Percentiles rank a stretch among this genome's conserved stretches.
Conservation (phyloP, 306 rosid genomes). For the Trifolium dubium region DNA sequence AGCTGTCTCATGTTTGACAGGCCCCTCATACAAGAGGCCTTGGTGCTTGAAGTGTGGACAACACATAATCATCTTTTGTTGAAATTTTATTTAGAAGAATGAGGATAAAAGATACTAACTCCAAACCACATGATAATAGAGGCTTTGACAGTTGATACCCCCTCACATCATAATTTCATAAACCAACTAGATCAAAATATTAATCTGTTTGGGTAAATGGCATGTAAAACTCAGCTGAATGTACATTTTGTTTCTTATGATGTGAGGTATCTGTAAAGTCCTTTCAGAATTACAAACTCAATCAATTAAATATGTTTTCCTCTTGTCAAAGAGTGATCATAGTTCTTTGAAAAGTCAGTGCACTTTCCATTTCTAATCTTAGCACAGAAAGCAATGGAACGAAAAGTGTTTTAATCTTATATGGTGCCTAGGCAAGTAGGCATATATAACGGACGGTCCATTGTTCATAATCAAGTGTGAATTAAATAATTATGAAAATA, state of each 20-base stretch:
- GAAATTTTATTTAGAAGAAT: conserved; percentile 14
- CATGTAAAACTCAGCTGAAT: conserved; percentile 10
- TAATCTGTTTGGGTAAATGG: conserved; percentile 23
- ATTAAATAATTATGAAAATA: conserved; percentile 37
- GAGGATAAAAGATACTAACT: neutral
- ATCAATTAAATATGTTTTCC: conserved; percentile 20
- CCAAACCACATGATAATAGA: conserved; percentile 9
- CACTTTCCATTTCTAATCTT: conserved; percentile 26
- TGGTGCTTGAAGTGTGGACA: conserved; percentile 9
- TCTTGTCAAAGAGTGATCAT: conserved; percentile 3
- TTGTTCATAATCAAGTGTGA: conserved; percentile 31
- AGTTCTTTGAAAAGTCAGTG: conserved; percentile 28
- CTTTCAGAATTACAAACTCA: conserved; percentile 10
- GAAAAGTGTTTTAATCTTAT: conserved; percentile 1
- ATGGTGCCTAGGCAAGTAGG: conserved; percentile 9
- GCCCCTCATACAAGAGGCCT: conserved; percentile 8
- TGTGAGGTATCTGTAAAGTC: conserved; percentile 14
- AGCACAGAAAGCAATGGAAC: conserved; percentile 30
- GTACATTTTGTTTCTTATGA: conserved; percentile 18
- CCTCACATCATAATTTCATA: conserved; percentile 14
- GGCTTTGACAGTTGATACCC: conserved; percentile 19
- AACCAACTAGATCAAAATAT: conserved; percentile 8
- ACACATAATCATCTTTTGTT: neutral
- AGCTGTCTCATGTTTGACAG: conserved; percentile 6
- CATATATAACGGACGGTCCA: neutral